Evolutionary conservation across 129 eudicot species (phyloP), one percentile per base, ranked within the genome.

Genomic region (Flaveria sonorensis): DNA sequence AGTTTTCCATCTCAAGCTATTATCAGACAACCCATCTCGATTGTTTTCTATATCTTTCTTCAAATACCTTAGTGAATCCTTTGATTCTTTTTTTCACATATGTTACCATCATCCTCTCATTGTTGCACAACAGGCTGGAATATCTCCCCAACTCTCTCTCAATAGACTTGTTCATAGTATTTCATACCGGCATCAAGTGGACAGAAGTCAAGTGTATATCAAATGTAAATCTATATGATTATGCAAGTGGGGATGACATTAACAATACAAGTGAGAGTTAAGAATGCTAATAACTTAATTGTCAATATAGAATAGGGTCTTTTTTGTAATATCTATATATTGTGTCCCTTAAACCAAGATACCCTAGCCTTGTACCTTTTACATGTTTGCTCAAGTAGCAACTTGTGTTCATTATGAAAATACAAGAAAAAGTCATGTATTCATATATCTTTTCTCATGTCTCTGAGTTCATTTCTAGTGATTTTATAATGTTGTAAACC

Each of bases 371-470:
- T 40, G 94, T 86, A 43, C 85, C 96, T 48, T 75, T 85, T 2
- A 78, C 26, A 57, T 79, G 85, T 66, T 81, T 85, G 84, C 71
- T 70, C 42, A 91, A 74, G 85, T 85, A 89, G 82, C 86, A 86
- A 18, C 86, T 86, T 28, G 79, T 85, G 85, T 95, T 95, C 92
- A 95, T 91, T 83, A 81, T 78, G 89, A 91, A 95, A 62, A 94
- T 57, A 84, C 74, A 72, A 43, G 94, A 85, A 36, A 86, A 75
- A 19, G 87, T 48, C 13, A 71, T 28, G 73, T 91, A 96, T 47
- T 88, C 76, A 10, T 86, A 89, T 32, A 78, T 79, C 45, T 81
- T 86, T 5, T 87, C 88, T 96, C 99, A 89, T 52, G 85, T 81
- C 61, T 85, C 85, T 61, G 88, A 69, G 83, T 91, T 95, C 70